Percentiles rank a stretch among this genome's conserved stretches.
Conservation (phyloP, 495 filamentous ascomycete genomes). For the Antarctomyces pellizariae region DNA sequence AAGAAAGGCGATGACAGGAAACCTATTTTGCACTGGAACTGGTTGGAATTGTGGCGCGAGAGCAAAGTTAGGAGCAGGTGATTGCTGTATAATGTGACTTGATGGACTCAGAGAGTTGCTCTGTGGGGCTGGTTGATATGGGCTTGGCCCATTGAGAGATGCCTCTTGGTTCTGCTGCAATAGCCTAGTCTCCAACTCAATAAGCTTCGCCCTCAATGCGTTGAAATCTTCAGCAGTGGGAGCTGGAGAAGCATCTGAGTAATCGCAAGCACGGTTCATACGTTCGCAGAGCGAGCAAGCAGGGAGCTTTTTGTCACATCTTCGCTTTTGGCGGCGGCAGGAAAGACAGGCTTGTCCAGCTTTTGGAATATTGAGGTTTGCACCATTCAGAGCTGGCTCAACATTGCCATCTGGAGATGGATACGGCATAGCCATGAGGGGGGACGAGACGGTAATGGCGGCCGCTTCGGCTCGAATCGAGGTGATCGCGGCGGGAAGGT, state of each 20-base stretch:
- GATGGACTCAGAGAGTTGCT: too few species aligned
- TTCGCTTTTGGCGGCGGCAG: constrained; percentile 22
- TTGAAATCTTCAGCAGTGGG: constrained; percentile 20
- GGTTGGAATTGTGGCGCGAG: constrained; percentile 2
- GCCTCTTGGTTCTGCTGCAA: constrained; percentile 1
- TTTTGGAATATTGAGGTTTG: constrained; percentile 3
- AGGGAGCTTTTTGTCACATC: constrained; percentile 24
- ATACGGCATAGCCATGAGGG: neutral
- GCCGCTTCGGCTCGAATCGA: neutral
- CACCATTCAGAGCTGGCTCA: neutral
- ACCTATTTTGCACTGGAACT: constrained; percentile 5
- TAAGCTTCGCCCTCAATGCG: constrained; percentile 15
- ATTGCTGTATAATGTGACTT: too few species aligned
- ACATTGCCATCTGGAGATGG: neutral
- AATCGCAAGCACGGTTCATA: constrained; percentile 20
- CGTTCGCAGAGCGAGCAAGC: constrained; percentile 18
- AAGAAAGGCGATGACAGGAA: constrained; percentile 14
- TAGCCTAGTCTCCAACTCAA: constrained; percentile 18
- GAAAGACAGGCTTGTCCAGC: constrained; percentile 10
- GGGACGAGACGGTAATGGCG: neutral
- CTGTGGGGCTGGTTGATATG: constrained; percentile 1
- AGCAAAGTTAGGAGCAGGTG: neutral
- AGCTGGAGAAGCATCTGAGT: constrained; percentile 12
- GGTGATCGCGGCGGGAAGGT: neutral
- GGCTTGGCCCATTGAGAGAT: constrained; percentile 1